Evolutionary conservation across 805 yeast genomes (phyloP).

Genomic region (Wickerhamomyces hampshirensis): DNA sequence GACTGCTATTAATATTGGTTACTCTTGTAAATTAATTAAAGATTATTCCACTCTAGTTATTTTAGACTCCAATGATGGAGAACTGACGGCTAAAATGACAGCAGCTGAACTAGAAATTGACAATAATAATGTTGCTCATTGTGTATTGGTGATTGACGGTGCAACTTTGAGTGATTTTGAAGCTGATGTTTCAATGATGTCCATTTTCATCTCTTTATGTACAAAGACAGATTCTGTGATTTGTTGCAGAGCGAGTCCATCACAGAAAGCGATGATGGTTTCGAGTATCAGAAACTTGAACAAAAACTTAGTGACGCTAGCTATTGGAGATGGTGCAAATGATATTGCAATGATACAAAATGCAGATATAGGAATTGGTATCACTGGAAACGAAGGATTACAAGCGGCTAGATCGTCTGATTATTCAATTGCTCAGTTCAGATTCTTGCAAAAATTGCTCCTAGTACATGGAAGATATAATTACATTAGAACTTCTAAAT

Average conservation of each 20-base stretch:
- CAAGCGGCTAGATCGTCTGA: conserved; percentile 96
- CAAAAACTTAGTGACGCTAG: conserved; percentile 73
- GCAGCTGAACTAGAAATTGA: conserved; percentile 72
- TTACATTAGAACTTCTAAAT: conserved; percentile 85
- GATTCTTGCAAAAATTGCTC: conserved; percentile 74
- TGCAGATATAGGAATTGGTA: conserved; percentile 97
- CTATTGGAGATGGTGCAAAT: conserved; percentile 98
- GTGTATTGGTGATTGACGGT: conserved; percentile 96
- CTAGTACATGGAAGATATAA: conserved; percentile 96
- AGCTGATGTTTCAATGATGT: conserved; percentile 62
- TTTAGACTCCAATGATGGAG: conserved; percentile 52
- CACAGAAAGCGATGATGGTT: conserved; percentile 93
- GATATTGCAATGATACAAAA: conserved; percentile 99
- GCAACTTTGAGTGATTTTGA: conserved; percentile 73
- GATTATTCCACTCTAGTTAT: conserved; percentile 87
- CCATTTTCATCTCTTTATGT: conserved; percentile 79
- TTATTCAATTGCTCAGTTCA: conserved; percentile 91
- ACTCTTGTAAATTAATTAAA: conserved; percentile 87
- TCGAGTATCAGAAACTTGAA: conserved; percentile 67
- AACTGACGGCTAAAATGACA: conserved; percentile 60
- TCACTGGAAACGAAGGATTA: conserved; percentile 94
- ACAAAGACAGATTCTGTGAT: conserved; percentile 86
- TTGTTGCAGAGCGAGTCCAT: conserved; percentile 94
- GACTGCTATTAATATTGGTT: conserved; percentile 96
- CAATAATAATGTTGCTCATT: conserved; percentile 79